These are phyloP conservation scores for Aspergillus quadricinctus DNA, from an alignment of 2,329 filamentous ascomycete genomes.

Conservation along the genomic window DNA sequence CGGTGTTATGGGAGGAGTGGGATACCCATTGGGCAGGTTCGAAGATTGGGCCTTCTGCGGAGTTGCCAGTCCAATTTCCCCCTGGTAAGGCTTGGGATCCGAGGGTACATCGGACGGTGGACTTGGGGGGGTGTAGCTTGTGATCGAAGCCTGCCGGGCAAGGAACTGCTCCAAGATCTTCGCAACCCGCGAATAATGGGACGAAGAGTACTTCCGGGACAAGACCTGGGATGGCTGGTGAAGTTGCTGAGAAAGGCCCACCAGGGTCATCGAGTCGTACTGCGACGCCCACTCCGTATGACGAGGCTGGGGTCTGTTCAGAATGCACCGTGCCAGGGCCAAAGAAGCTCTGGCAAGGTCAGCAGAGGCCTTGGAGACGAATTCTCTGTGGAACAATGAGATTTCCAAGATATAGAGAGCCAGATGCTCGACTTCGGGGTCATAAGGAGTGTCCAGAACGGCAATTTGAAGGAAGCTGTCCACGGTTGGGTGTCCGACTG, in stretches of 20 bases:
- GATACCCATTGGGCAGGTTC: slow-evolving; percentile 39
- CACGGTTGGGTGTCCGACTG: slow-evolving; percentile 90
- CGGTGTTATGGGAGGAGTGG: slow-evolving; percentile 47
- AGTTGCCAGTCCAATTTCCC: slow-evolving; percentile 40
- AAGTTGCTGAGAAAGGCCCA: slow-evolving; percentile 61
- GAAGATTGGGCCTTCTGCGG: slow-evolving; percentile 39
- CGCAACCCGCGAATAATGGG: slow-evolving; percentile 62
- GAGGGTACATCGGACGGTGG: slow-evolving; percentile 36
- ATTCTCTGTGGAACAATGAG: slow-evolving; percentile 92
- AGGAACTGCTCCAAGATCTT: slow-evolving; percentile 64
- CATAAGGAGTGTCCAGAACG: slow-evolving; percentile 68
- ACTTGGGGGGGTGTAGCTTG: slow-evolving; percentile 41
- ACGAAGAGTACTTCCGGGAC: slow-evolving; percentile 63
- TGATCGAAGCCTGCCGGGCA: slow-evolving; percentile 56
- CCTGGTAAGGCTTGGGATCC: slow-evolving; percentile 38
- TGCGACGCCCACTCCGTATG: slow-evolving; percentile 68
- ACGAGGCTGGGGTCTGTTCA: slow-evolving; percentile 71
- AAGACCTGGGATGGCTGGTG: slow-evolving; percentile 65
- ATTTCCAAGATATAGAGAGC: slow-evolving; percentile 92
- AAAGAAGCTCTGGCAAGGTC: slow-evolving; percentile 85
- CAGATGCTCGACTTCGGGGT: slow-evolving; percentile 91
- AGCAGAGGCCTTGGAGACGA: slow-evolving; percentile 87
- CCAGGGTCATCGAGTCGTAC: slow-evolving; percentile 50
- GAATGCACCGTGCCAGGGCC: slow-evolving; percentile 79
- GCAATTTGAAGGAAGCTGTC: slow-evolving; percentile 90